Evolutionary conservation across 768 basidiomycete genomes (phyloP), one percentile per base, ranked within the genome.

Genomic region (Psilocybe sp.): DNA sequence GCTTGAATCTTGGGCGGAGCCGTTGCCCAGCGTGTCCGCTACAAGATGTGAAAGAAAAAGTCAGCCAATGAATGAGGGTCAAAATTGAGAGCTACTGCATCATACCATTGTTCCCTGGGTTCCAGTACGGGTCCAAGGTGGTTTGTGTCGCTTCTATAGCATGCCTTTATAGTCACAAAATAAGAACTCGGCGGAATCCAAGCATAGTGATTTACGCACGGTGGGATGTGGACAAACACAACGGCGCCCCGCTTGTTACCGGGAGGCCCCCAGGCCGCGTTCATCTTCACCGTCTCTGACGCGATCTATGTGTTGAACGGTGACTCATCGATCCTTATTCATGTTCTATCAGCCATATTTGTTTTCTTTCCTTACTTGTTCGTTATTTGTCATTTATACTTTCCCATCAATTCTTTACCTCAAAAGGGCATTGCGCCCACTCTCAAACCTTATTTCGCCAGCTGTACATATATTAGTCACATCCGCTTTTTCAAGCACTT

Each of bases 211-310:
- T 18, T 39, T 13, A 13, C 82, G 31, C 57, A 85, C 83, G 85
- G 84, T 20, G 86, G 87, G 47, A 89, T 88, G 59, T 89, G 87
- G 32, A 88, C 84, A 58, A 88, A 89, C 0, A 79, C 87, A 5
- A 89, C 58, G 2, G 84, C 79, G 37, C 77, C 80, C 40, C 85
- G 66, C 1, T 59, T 64, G 14, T 7, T 7, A 7, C 75, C 72
- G 0, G 74, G 62, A 3, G 78, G 73, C 13, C 84, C 84, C 85
- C 87, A 87, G 1, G 69, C 72, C 3, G 50, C 53, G 44, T 85
- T 68, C 85, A 87, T 87, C 4, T 53, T 56, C 9, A 56, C 49
- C 0, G 78, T 79, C 57, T 87, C 84, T 5, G 57, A 61, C 50
- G 70, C 57, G 19, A 87, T 81, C 87, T 85, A 89, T 2, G 55